These are phyloP conservation scores for Neopestalotiopsis sp. DNA, from an alignment of 2,329 filamentous ascomycete species.

Conservation along the genomic window DNA sequence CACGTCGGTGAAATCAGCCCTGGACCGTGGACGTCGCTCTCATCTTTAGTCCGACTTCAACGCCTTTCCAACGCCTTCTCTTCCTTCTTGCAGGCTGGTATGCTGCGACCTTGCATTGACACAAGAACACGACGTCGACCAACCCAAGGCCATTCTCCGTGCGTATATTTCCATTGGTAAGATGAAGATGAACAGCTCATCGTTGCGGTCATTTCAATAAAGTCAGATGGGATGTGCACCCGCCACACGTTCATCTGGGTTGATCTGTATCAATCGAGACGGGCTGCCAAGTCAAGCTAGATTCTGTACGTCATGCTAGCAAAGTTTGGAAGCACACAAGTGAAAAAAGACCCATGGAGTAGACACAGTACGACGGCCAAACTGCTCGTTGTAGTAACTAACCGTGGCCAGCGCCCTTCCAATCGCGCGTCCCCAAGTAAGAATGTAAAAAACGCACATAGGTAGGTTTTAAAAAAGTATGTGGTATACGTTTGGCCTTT, in stretches of 20 bases:
- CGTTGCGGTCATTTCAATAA: neutral
- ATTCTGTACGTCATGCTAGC: constrained; percentile 1
- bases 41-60: constrained; percentile 7
- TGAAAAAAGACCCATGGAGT: neutral
- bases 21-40: neutral
- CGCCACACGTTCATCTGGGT: neutral
- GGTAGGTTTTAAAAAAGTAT: too few species aligned
- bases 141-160: neutral
- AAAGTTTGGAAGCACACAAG: neutral
- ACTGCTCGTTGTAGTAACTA: constrained; percentile 2
- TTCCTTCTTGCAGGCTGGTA: neutral
- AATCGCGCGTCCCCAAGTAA: neutral
- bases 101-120: neutral
- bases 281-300: neutral
- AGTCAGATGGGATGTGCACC: neutral
- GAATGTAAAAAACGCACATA: too few species aligned
- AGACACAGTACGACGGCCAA: neutral
- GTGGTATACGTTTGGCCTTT: too few species aligned
- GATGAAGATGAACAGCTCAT: neutral
- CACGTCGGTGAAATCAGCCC: constrained; percentile 4
- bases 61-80: neutral
- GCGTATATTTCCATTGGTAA: neutral
- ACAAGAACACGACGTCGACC: neutral
- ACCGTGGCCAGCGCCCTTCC: neutral
- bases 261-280: neutral